Base-by-base conservation (phyloP, 2,329 filamentous ascomycete genomes). In the Cladosporium sp. region DNA sequence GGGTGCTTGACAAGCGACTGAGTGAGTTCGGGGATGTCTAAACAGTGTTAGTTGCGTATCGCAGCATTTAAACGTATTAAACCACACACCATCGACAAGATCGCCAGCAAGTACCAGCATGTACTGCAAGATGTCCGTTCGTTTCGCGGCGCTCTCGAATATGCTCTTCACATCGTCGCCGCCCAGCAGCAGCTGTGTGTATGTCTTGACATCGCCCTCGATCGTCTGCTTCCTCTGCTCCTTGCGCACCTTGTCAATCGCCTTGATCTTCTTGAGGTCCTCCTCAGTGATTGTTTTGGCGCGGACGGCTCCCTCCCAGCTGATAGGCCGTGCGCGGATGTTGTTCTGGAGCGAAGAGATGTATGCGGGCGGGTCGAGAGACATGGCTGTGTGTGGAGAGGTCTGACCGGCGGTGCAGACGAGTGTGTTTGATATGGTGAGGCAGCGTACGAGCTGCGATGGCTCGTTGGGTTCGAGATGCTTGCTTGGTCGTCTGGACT, bases 221-320 rank as follows among this genome's bases (percentile, higher is more conserved):
- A 98, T 89, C 21, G 89, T 90, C 76, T 94, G 88, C 77, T 90
- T 90, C 76, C 93, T 88, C 80, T 93, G 91, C 72, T 98, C 95
- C 79, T 92, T 95, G 79, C 93, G 91, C 71, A 95, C 92, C 82
- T 97, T 98, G 80, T 98, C 95, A 73, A 98, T 92, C 68, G 93
- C 92, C 80, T 93, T 93, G 82, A 99, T 97, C 85, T 93, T 94
- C 83, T 91, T 92, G 73, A 97, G 87, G 80, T 99, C 94, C 72
- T 91, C 90, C 73, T 98, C 94, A 66, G 92, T 96, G 80, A 99
- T 91, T 76, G 92, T 95, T 79, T 93, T 92, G 73, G 92, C 92
- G 79, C 95, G 88, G 72, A 96, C 92, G 74, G 94, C 93, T 74
- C 94, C 94, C 80, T 98, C 94, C 95, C 95, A 99, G 66, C 94